A percentile compares a stretch with the other conserved stretches of the same genome.
These are phyloP conservation scores for Colletotrichum destructivum DNA, from an alignment of 2,329 filamentous ascomycete species.

Conservation along the genomic window DNA sequence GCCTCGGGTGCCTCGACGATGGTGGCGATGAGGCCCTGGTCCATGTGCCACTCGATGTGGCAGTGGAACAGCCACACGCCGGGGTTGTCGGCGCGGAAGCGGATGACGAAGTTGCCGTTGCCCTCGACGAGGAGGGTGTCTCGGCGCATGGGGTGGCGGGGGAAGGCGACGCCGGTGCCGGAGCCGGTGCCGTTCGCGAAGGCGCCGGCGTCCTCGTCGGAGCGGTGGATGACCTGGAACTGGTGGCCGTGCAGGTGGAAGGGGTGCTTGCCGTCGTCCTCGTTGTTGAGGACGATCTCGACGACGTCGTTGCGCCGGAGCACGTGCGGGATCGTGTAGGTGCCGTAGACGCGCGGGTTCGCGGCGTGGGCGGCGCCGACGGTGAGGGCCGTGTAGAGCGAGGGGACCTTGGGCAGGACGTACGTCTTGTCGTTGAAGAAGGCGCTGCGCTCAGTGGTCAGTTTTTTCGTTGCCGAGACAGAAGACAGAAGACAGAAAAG, in stretches of 20 bases:
- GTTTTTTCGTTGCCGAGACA: not conserved
- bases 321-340: conserved; percentile 65
- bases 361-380: conserved; percentile 60
- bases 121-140: conserved; percentile 66
- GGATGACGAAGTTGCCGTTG: conserved; percentile 64
- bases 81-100: conserved; percentile 60
- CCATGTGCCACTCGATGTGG: conserved; percentile 72
- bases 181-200: conserved; percentile 56
- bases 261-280: conserved; percentile 71
- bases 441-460: conserved; percentile 50
- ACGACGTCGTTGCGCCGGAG: conserved; percentile 68
- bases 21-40: conserved; percentile 61
- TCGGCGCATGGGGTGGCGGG: conserved; percentile 60
- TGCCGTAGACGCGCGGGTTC: conserved; percentile 66
- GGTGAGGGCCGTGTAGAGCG: conserved; percentile 76
- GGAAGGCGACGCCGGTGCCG: conserved; percentile 47
- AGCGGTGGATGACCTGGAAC: conserved; percentile 64
- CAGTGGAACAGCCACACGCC: conserved; percentile 64
- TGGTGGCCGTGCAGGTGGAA: conserved; percentile 77
- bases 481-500: not conserved
- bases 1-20: conserved; percentile 54
- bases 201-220: conserved; percentile 43
- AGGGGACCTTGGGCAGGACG: conserved; percentile 74
- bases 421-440: conserved; percentile 78
- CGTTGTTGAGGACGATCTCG: conserved; percentile 73